Conservation (phyloP, 352 stramenopile species). For the Phytophthora chlamydospora region DNA sequence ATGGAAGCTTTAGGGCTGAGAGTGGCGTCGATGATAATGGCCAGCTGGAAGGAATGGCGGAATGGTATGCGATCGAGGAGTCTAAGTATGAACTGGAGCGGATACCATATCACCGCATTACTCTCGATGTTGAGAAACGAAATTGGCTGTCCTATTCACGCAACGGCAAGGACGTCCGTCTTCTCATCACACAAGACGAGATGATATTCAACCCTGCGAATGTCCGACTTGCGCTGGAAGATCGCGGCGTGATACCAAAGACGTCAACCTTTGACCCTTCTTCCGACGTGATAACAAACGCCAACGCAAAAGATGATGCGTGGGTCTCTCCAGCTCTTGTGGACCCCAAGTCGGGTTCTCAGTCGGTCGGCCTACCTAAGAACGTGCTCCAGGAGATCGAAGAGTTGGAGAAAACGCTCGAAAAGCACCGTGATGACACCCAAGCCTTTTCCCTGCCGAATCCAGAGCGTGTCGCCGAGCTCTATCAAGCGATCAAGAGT, state of each 20-base stretch:
- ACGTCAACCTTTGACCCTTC: conserved; percentile 26
- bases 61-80: conserved; percentile 82
- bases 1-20: conserved; percentile 1
- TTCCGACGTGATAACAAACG: neutral
- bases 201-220: conserved; percentile 65
- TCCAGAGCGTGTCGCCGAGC: conserved; percentile 69
- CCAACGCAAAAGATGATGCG: conserved; percentile 2
- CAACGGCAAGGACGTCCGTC: conserved; percentile 60
- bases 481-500: conserved; percentile 65
- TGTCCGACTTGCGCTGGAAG: conserved; percentile 63
- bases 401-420: conserved; percentile 55
- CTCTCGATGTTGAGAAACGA: conserved; percentile 53
- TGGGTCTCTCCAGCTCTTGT: conserved; percentile 20
- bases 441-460: conserved; percentile 48
- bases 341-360: conserved; percentile 13
- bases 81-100: conserved; percentile 68
- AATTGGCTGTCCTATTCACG: conserved; percentile 57
- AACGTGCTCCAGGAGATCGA: conserved; percentile 65
- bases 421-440: conserved; percentile 34
- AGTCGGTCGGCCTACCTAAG: conserved; percentile 39
- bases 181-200: conserved; percentile 68
- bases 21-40: conserved; percentile 43
- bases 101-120: conserved; percentile 70
- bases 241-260: conserved; percentile 71
- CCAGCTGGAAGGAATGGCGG: conserved; percentile 60